Conservation (phyloP, 768 basidiomycete species). For the Termitomyces sp. region DNA sequence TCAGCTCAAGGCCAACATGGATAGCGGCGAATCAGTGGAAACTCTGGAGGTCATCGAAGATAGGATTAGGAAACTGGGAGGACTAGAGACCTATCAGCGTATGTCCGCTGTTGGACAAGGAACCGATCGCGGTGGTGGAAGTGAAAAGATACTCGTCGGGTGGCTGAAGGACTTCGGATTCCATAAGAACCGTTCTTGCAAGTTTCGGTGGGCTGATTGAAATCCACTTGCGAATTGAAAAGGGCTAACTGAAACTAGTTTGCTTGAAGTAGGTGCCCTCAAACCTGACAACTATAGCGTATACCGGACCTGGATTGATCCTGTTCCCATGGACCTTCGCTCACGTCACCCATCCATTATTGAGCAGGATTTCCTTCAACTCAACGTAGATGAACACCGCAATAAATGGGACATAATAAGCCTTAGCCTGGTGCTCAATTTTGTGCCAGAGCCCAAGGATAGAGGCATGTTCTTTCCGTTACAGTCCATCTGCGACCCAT, state of each 20-base stretch:
- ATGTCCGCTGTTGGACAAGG: conserved; percentile 83
- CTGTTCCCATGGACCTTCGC: conserved; percentile 75
- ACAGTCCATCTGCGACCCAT: not conserved
- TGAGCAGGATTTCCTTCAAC: conserved; percentile 81
- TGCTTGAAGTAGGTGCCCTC: conserved; percentile 88
- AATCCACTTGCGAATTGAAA: not conserved
- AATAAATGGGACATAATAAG: conserved; percentile 75
- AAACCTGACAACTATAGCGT: conserved; percentile 74
- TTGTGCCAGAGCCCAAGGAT: conserved; percentile 68
- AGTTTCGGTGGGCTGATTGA: conserved; percentile 25
- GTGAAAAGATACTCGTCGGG: conserved; percentile 68
- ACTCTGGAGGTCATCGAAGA: conserved; percentile 48
- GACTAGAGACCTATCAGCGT: conserved; percentile 72
- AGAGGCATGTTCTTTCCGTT: conserved; percentile 48
- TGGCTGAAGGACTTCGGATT: conserved; percentile 64
- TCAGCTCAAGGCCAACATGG: conserved; percentile 34
- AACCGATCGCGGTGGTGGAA: conserved; percentile 80
- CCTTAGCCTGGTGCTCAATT: conserved; percentile 87
- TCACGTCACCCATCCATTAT: conserved; percentile 75
- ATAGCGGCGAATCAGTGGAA: conserved; percentile 17
- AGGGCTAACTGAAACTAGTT: conserved; percentile 31
- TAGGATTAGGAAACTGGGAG: conserved; percentile 69
- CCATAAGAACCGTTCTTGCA: conserved; percentile 18
- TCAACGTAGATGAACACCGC: conserved; percentile 45
- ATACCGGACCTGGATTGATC: conserved; percentile 66